Conservation (phyloP, 805 yeast genomes). For the Pichia nanzhaoensis region DNA sequence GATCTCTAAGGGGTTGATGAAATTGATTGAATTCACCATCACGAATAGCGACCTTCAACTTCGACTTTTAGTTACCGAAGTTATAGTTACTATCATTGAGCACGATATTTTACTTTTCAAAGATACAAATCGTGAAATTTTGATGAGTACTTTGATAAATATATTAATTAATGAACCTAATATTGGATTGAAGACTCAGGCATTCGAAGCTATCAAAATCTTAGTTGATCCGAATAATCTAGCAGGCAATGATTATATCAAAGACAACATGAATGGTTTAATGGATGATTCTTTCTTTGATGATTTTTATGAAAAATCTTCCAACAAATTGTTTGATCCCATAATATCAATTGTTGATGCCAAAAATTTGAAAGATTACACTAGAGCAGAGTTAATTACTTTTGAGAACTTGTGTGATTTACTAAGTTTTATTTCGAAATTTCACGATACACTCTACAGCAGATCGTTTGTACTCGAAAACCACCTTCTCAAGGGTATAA, state of each 20-base stretch:
- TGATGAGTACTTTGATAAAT: constrained; percentile 48
- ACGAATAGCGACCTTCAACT: constrained; percentile 28
- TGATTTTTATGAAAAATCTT: constrained; percentile 51
- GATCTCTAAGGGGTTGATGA: constrained; percentile 62
- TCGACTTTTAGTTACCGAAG: constrained; percentile 70
- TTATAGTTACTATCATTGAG: constrained; percentile 73
- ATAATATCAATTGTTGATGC: constrained; percentile 15
- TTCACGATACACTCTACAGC: constrained; percentile 53
- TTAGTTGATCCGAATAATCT: constrained; percentile 51
- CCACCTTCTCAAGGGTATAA: constrained; percentile 49
- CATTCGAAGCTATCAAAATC: constrained; percentile 74
- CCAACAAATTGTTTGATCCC: constrained; percentile 25
- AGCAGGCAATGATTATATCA: constrained; percentile 11
- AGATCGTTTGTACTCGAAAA: constrained; percentile 59
- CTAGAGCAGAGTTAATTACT: constrained; percentile 6
- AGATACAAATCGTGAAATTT: constrained; percentile 33
- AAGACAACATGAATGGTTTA: constrained; percentile 20
- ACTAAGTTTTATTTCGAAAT: constrained; percentile 56
- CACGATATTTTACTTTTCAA: constrained; percentile 66
- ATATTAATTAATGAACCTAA: constrained; percentile 57
- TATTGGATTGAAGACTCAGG: constrained; percentile 72
- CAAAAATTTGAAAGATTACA: background rate
- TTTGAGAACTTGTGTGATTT: constrained; percentile 54
- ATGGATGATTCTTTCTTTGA: constrained; percentile 37
- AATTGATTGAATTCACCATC: constrained; percentile 62